Evolutionary conservation across 2,329 filamentous ascomycete species (phyloP).

Genomic region (Rhynchosporium secalis): DNA sequence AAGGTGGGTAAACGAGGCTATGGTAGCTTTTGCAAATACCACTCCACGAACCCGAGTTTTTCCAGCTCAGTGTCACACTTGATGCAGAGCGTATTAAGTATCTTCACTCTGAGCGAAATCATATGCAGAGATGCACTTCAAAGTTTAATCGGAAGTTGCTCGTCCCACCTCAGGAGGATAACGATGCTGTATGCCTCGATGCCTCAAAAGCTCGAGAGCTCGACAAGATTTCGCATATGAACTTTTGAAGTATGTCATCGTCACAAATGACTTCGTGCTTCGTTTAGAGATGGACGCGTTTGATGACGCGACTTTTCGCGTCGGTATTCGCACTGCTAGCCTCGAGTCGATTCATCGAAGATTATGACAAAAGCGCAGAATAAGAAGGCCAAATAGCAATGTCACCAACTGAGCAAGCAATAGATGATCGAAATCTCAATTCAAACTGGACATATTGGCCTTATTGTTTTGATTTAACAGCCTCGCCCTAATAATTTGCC

Average conservation of each 20-base stretch:
- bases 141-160: background rate
- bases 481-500: background rate
- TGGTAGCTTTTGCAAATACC: constrained; percentile 39
- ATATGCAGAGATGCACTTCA: background rate
- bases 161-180: no score
- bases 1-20: constrained; percentile 32
- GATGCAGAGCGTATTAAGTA: constrained; percentile 33
- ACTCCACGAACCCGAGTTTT: constrained; percentile 37
- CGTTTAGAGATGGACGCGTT: background rate
- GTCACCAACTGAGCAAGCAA: no score
- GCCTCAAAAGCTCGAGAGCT: no score
- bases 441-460: no score
- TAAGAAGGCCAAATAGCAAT: no score
- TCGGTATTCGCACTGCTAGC: no score
- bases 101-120: constrained; percentile 26
- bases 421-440: no score
- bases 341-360: no score
- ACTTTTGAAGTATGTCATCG: background rate
- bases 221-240: background rate
- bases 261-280: background rate
- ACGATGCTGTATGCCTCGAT: no score
- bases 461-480: no score
- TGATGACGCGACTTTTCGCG: constrained; percentile 7
- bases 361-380: no score
- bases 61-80: constrained; percentile 36